Base-by-base conservation (phyloP, 192 early-diverging fungal species). In the Fimicolochytrium jonesii region DNA sequence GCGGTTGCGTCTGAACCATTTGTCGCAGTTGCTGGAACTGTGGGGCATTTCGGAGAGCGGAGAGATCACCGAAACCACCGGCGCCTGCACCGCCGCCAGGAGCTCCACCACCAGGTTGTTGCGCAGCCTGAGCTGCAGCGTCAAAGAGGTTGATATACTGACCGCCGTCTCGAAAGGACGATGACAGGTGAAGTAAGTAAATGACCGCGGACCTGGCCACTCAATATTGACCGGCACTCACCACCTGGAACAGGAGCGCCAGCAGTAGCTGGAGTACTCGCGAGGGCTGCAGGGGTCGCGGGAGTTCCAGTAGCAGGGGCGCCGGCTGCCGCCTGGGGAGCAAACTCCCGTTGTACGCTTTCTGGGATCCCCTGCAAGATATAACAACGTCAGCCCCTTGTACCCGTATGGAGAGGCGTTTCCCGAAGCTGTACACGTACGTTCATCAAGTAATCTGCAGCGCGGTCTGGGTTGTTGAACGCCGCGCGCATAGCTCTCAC, bases 381-480 rank as follows among this genome's bases (percentile, higher is more conserved):
- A 55, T 11, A 22, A 13, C 22, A 6, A 15, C 26, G 10, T 35
- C 7, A 55, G 53, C 18, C 35, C 53, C 18, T 37, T 22, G 10
- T 22, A 9, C 13, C 59, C 6, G 25, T 61, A 28, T 22, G 15
- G 17, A 6, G 35, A 10, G 33, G 48, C 32, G 7, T 58, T 26
- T 39, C 47, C 43, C 37, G 61, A 10, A 49, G n/a, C n/a, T n/a
- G n/a, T 35, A 22, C 26, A 64, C 77, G 35, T 79, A 92, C 90
- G 48, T 68, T 97, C 64, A 95, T 84, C 46, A 98, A 76, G 66
- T 97, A 98, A 72, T 98, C 95, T 9, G 90, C 93, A 23, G 95
- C 95, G 56, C 95, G 82, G 72, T 97, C 93, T 1, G 95, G 92
- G 71, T 98, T 98, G 70, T 95, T 96, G 67, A 89, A 97, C 62